Evolutionary conservation across 768 basidiomycete species (phyloP).

Genomic region (Lyophyllum atratum): DNA sequence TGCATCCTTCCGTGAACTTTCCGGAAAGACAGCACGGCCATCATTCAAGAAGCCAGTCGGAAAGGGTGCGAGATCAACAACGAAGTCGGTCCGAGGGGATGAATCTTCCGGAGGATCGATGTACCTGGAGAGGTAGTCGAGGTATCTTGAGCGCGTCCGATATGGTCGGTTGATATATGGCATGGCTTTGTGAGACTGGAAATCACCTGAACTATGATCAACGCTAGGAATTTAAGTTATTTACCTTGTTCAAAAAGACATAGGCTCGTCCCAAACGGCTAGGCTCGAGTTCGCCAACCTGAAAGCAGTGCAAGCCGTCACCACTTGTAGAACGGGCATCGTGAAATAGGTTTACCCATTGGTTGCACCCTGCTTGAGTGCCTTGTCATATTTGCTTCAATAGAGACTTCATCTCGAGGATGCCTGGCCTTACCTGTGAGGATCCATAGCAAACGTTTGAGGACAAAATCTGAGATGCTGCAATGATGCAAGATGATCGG

Average conservation of each 20-base stretch:
- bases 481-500: neutral
- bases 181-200: constrained; percentile 56
- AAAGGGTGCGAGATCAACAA: constrained; percentile 59
- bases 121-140: constrained; percentile 55
- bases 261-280: constrained; percentile 60
- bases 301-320: neutral
- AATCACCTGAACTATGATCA: neutral
- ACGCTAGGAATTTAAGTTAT: neutral
- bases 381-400: constrained; percentile 39
- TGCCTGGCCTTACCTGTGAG: constrained; percentile 43
- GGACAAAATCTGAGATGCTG: constrained; percentile 55
- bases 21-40: constrained; percentile 49
- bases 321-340: neutral
- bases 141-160: constrained; percentile 39
- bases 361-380: constrained; percentile 58
- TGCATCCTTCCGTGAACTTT: constrained; percentile 42
- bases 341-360: constrained; percentile 43
- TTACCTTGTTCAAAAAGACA: constrained; percentile 62
- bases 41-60: constrained; percentile 42
- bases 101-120: constrained; percentile 56
- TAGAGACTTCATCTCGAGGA: constrained; percentile 19
- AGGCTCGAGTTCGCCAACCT: constrained; percentile 55
- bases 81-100: constrained; percentile 43
- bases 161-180: constrained; percentile 63
- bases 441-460: constrained; percentile 62